Conservation (phyloP, 257 asterid genomes). For the Plantago elongata region DNA sequence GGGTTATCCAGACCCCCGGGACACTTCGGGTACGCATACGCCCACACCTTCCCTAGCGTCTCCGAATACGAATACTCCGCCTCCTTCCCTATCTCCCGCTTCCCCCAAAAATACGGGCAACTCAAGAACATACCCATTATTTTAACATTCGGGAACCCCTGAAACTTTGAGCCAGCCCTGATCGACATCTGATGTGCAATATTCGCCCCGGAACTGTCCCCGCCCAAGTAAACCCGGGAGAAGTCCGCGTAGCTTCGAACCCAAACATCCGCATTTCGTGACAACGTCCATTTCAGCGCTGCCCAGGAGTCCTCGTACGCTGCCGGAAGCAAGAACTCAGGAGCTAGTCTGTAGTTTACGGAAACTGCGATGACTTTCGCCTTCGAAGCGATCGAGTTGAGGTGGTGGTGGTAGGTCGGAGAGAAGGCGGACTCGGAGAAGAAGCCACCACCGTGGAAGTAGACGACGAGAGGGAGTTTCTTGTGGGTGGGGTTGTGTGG, state of each 20-base stretch:
- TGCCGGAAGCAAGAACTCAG: conserved; percentile 33
- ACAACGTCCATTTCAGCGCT: conserved; percentile 29
- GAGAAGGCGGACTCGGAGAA: conserved; percentile 36
- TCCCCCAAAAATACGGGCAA: conserved; percentile 60
- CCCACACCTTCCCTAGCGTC: conserved; percentile 35
- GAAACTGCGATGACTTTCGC: conserved; percentile 29
- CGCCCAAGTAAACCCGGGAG: conserved; percentile 24
- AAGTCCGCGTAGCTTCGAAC: conserved; percentile 18
- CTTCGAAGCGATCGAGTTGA: conserved; percentile 22
- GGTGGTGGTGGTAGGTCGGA: conserved; percentile 29
- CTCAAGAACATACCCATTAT: conserved; percentile 47
- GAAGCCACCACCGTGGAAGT: conserved; percentile 46
- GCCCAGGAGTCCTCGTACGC: conserved; percentile 32
- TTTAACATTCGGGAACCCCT: conserved; percentile 7
- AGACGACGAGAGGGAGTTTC: conserved; percentile 31
- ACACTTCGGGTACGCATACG: conserved; percentile 32
- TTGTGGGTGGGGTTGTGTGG: conserved; percentile 11
- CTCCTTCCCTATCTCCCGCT: conserved; percentile 43
- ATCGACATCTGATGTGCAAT: conserved; percentile 26
- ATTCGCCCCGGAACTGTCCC: conserved; percentile 37
- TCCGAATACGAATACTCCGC: background rate
- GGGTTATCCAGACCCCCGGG: conserved; percentile 64
- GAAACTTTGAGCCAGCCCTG: conserved; percentile 24
- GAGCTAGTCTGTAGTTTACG: conserved; percentile 41
- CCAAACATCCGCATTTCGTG: conserved; percentile 23